Base-by-base conservation (phyloP, 1,139 yeast genomes). In the Debaryomyces nepalensis region DNA sequence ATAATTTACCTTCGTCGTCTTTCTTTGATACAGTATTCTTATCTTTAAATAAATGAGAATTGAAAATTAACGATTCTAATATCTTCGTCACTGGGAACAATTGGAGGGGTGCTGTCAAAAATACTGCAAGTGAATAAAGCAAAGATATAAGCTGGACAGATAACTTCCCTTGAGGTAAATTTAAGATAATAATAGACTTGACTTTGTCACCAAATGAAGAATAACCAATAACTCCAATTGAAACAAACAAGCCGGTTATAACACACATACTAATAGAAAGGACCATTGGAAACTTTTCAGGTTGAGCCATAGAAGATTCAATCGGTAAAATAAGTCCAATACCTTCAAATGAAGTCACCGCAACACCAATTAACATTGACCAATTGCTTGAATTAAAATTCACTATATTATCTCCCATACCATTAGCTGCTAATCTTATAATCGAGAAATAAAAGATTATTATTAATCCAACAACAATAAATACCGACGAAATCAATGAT, bases 321-420 rank as follows among this genome's bases (percentile, higher is more conserved):
- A 86, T 84, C 1, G 93, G 95, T 30, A 86, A 76, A 38, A 86
- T 83, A 33, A 86, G 66, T 0, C 95, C 93, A 47, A 86, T 84
- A 1, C 95, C 95, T 65, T 86, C 95, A 55, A 84, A 86, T 1
- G 93, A 83, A 45, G 87, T 85, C 15, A 86, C 88, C 0, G 91
- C 91, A 2, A 87, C 88, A 3, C 95, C 95, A 44, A 86, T 79
- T 49, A 85, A 81, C 68, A 86, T 69, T 2, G 91, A 78, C 85
- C 90, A 86, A 44, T 76, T 67, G 35, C 75, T 71, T n/a, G 76
- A 50, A 58, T 85, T 85, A 58, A 85, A 78, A 14, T 68, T 64
- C 18, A 59, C 58, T 32, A 77, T 70, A 49, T 73, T 68, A 3
- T 79, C 77, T 0, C 82, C 78, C 9, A 73, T 43, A 0, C 87